These are phyloP conservation scores for Boletus bicolor DNA, from an alignment of 768 basidiomycete genomes.

Conservation along the genomic window DNA sequence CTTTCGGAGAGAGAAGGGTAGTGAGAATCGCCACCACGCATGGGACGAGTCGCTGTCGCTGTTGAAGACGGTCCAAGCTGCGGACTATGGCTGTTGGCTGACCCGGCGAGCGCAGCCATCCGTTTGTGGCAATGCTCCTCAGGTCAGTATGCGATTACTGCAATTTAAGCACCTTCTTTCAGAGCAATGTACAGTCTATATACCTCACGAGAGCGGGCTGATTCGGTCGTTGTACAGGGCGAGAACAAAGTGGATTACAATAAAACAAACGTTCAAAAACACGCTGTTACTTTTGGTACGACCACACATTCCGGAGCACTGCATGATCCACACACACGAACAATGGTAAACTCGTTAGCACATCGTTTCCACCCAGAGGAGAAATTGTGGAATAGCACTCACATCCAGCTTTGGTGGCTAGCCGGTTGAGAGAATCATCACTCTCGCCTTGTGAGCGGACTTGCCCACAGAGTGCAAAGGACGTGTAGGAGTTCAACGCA, in stretches of 20 bases:
- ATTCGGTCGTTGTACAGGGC: background rate
- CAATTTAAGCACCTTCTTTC: background rate
- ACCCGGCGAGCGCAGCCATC: constrained; percentile 7
- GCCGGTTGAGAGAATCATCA: constrained; percentile 93
- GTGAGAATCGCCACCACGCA: constrained; percentile 22
- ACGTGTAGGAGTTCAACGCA: constrained; percentile 74
- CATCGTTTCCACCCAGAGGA: background rate
- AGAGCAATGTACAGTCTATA: background rate
- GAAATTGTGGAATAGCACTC: constrained; percentile 38
- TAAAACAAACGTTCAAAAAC: constrained; percentile 12
- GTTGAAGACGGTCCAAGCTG: constrained; percentile 2
- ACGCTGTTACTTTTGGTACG: constrained; percentile 76
- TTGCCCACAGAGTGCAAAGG: constrained; percentile 92
- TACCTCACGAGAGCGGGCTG: background rate
- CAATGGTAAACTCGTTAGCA: constrained; percentile 9
- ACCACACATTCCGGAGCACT: constrained; percentile 98
- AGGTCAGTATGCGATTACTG: background rate
- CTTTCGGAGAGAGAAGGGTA: constrained; percentile 40
- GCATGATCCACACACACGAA: constrained; percentile 10
- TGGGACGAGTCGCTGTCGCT: constrained; percentile 5
- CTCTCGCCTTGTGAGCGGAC: constrained; percentile 94
- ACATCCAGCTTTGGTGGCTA: constrained; percentile 95
- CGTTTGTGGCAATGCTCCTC: constrained; percentile 20
- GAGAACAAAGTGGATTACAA: constrained; percentile 15
- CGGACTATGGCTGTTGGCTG: background rate